A percentile compares a stretch with the other conserved stretches of the same genome.
Evolutionary conservation across 805 yeast species (phyloP).

Genomic region (Monosporozyma yasuniensis): DNA sequence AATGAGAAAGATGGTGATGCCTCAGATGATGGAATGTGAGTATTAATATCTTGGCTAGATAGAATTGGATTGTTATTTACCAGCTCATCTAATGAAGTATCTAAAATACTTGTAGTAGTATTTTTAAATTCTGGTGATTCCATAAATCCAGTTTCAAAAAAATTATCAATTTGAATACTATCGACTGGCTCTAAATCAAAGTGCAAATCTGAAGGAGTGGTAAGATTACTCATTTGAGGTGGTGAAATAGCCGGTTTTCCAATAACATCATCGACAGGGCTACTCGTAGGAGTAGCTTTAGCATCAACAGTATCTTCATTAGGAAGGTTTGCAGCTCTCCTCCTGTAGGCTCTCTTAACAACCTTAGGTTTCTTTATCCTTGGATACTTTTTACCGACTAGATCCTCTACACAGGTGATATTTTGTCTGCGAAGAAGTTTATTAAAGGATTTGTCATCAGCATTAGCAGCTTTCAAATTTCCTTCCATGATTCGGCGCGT

Average conservation of each 20-base stretch:
- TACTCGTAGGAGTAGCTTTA: neutral
- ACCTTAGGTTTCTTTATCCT: neutral
- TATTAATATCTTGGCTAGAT: neutral
- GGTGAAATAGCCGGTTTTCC: neutral
- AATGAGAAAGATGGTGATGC: neutral
- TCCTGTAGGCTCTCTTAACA: neutral
- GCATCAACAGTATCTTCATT: no score
- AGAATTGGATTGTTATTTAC: neutral
- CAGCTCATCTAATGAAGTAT: neutral
- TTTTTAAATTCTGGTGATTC: neutral
- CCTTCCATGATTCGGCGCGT: conserved; percentile 2
- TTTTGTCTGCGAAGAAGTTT: neutral
- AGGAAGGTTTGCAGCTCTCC: neutral
- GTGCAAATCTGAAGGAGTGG: neutral
- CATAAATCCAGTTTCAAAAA: neutral
- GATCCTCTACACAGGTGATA: conserved; percentile 1
- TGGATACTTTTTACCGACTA: neutral
- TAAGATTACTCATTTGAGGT: neutral
- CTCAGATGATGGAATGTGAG: neutral
- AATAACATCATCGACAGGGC: neutral
- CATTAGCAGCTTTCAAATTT: neutral
- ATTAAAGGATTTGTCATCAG: neutral
- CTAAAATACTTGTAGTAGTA: neutral
- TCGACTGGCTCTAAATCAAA: neutral
- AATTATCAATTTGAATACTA: neutral